Conservation (phyloP, 2,329 filamentous ascomycete species). For the Phyllosticta citriasiana region DNA sequence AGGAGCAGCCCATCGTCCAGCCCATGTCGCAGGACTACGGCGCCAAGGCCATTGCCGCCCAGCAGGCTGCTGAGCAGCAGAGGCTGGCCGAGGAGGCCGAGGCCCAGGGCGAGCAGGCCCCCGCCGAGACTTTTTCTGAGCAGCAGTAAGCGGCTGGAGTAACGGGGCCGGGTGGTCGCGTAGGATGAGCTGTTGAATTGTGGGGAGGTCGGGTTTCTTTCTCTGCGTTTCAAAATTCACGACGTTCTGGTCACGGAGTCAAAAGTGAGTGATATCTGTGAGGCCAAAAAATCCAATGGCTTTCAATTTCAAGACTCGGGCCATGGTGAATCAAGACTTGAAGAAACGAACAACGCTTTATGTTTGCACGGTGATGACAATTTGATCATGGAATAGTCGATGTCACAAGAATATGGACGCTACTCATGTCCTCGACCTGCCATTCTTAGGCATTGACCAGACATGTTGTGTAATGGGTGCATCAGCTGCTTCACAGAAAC, state of each 20-base stretch:
- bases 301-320: conserved; percentile 9
- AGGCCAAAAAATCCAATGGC: conserved; percentile 8
- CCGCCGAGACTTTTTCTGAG: conserved; percentile 4
- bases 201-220: conserved; percentile 6
- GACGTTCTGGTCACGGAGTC: conserved; percentile 11
- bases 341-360: conserved; percentile 1
- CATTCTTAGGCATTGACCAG: no score
- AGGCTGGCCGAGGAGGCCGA: conserved; percentile 50
- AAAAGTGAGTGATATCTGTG: conserved; percentile 8
- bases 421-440: no score
- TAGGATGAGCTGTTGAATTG: background rate
- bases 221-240: conserved; percentile 9
- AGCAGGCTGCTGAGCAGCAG: conserved; percentile 55
- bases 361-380: background rate
- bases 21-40: conserved; percentile 98
- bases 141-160: conserved; percentile 9
- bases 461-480: no score
- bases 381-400: no score
- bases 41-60: conserved; percentile 68
- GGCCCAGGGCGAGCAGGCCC: conserved; percentile 31
- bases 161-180: conserved; percentile 6
- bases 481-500: no score
- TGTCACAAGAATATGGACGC: no score
- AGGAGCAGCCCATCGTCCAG: conserved; percentile 90
- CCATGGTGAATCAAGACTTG: conserved; percentile 10